A percentile compares a stretch with the other conserved stretches of the same genome.
Evolutionary conservation across 805 yeast genomes (phyloP).

Genomic region (Naumovozyma dairenensis): DNA sequence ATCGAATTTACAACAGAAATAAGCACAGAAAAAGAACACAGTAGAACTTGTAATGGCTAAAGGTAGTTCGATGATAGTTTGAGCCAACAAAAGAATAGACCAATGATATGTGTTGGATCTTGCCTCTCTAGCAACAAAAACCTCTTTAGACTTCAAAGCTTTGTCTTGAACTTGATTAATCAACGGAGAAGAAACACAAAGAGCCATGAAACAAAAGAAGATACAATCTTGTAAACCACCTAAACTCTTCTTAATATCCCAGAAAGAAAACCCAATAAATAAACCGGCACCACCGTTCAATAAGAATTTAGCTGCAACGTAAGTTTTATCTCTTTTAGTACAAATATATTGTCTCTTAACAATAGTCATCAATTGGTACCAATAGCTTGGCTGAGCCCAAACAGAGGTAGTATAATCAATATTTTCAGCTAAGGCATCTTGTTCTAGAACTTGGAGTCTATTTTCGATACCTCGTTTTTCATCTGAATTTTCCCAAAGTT

Average conservation of each 20-base stretch:
- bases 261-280: constrained; percentile 68
- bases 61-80: constrained; percentile 51
- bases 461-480: constrained; percentile 7
- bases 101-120: constrained; percentile 68
- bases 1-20: constrained; percentile 39
- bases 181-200: constrained; percentile 49
- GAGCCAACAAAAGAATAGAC: constrained; percentile 50
- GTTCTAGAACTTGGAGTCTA: constrained; percentile 10
- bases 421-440: constrained; percentile 10
- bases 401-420: constrained; percentile 11
- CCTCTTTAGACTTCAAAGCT: constrained; percentile 48
- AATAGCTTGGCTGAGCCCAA: constrained; percentile 33
- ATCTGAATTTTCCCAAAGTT: constrained; percentile 17
- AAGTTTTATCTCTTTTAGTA: constrained; percentile 52
- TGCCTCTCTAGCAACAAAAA: constrained; percentile 63
- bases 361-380: constrained; percentile 35
- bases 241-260: constrained; percentile 42
- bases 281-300: constrained; percentile 46
- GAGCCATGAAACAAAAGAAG: constrained; percentile 51
- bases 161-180: constrained; percentile 56
- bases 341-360: constrained; percentile 34
- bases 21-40: constrained; percentile 43
- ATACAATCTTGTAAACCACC: constrained; percentile 54
- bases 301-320: constrained; percentile 50
- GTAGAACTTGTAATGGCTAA: constrained; percentile 42